Evolutionary conservation across 495 filamentous ascomycete genomes (phyloP).

Genomic region (Trichoderma reesei): DNA sequence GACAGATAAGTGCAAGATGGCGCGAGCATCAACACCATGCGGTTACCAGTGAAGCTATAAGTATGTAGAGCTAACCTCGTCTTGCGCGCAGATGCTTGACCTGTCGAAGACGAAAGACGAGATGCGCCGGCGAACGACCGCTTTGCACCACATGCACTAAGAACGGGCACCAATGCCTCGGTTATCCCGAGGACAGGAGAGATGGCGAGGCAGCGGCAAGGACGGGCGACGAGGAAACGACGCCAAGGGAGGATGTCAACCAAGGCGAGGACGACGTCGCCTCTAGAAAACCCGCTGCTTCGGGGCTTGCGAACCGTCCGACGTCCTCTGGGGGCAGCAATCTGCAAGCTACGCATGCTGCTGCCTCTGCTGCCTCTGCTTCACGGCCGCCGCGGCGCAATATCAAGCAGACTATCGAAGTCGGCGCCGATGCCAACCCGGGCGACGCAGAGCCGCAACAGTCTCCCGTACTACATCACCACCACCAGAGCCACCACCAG

Average conservation of each 20-base stretch:
- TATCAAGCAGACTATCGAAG: not conserved
- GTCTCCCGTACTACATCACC: slow-evolving; percentile 6
- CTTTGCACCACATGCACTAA: slow-evolving; percentile 66
- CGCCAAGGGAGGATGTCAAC: slow-evolving; percentile 10
- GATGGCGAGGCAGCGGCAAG: slow-evolving; percentile 22
- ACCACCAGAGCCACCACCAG: slow-evolving; percentile 10
- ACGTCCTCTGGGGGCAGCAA: not conserved
- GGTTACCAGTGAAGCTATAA: too few relatives aligned
- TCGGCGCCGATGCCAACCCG: not conserved
- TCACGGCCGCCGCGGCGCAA: slow-evolving; percentile 11
- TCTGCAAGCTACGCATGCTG: not conserved
- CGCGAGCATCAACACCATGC: too few relatives aligned
- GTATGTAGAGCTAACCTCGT: not conserved
- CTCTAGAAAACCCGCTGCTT: not conserved
- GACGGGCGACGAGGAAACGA: slow-evolving; percentile 3
- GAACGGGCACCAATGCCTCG: slow-evolving; percentile 61
- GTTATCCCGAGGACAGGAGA: slow-evolving; percentile 49
- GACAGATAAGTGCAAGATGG: too few relatives aligned
- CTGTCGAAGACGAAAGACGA: slow-evolving; percentile 73
- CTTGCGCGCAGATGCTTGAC: slow-evolving; percentile 53
- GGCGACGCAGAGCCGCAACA: not conserved
- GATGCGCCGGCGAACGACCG: slow-evolving; percentile 70
- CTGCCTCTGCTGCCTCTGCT: not conserved
- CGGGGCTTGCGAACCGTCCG: not conserved
- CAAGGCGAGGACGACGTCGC: slow-evolving; percentile 15